phyloP scores from a whole-genome alignment of 495 filamentous ascomycete genomes.

The Glonium stellatum region DNA sequence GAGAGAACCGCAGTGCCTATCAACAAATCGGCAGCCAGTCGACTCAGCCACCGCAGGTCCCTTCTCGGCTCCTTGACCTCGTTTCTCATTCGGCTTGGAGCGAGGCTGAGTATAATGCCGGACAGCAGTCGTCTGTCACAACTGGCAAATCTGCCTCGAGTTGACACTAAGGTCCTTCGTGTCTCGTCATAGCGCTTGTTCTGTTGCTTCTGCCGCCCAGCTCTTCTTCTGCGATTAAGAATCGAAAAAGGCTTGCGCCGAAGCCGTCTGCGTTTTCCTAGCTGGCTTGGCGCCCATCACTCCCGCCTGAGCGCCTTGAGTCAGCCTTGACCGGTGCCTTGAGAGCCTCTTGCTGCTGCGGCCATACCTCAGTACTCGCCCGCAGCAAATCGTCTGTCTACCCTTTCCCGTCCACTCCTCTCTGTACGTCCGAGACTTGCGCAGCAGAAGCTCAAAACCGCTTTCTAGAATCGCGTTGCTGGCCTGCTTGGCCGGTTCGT shows the following conservation, averaged over 20 bases:
- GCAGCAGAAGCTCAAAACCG: neutral
- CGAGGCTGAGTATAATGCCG: neutral
- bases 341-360: conserved; percentile 17
- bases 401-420: conserved; percentile 5
- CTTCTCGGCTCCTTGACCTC: neutral
- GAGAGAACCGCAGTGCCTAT: too few species aligned
- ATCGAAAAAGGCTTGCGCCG: neutral
- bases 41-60: neutral
- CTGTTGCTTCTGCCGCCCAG: neutral
- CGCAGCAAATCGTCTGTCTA: conserved; percentile 6
- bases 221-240: neutral
- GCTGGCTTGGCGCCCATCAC: conserved; percentile 19
- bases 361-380: conserved; percentile 5
- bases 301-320: neutral
- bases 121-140: neutral
- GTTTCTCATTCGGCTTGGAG: neutral
- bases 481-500: neutral
- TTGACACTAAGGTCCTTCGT: conserved; percentile 11
- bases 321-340: conserved; percentile 30
- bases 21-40: neutral
- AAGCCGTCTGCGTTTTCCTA: neutral
- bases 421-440: neutral
- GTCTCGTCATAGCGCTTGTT: conserved; percentile 21
- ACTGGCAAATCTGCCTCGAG: conserved; percentile 27
- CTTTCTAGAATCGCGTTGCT: neutral